Conservation (phyloP, 768 basidiomycete genomes). For the Hericium rajendrae region DNA sequence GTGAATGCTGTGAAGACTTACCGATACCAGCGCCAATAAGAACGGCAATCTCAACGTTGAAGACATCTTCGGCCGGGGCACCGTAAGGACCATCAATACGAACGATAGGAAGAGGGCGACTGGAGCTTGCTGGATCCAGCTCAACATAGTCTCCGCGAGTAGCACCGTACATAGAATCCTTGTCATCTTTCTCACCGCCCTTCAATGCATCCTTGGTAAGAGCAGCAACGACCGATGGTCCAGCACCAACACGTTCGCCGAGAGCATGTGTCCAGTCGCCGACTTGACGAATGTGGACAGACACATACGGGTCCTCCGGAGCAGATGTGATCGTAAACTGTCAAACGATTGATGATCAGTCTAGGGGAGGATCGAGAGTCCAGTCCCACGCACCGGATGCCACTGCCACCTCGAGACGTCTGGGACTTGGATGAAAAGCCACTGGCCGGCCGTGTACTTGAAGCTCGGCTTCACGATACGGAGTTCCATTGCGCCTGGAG, state of each 20-base stretch:
- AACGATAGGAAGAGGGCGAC: constrained; percentile 53
- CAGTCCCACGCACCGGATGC: constrained; percentile 73
- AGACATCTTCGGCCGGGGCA: constrained; percentile 88
- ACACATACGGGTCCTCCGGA: constrained; percentile 88
- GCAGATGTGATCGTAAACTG: constrained; percentile 94
- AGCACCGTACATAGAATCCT: constrained; percentile 23
- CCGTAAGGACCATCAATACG: constrained; percentile 81
- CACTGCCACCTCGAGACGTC: constrained; percentile 80
- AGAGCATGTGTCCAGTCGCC: constrained; percentile 82
- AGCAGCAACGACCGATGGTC: constrained; percentile 63
- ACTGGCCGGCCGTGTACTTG: constrained; percentile 86
- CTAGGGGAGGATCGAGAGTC: background rate
- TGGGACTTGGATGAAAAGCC: constrained; percentile 85
- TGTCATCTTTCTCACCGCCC: constrained; percentile 55
- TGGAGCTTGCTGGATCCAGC: constrained; percentile 42
- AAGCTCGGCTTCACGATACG: constrained; percentile 88
- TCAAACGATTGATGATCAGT: background rate
- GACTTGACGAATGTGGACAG: constrained; percentile 88
- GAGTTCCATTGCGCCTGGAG: constrained; percentile 79
- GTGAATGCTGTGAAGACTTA: constrained; percentile 17
- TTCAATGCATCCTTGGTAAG: constrained; percentile 77
- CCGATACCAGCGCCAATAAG: constrained; percentile 92
- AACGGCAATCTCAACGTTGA: constrained; percentile 78
- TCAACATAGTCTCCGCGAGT: constrained; percentile 77
- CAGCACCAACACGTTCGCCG: constrained; percentile 78